Conservation (phyloP, 1,284 basidiomycete species). For the Boletellus deceptivus region DNA sequence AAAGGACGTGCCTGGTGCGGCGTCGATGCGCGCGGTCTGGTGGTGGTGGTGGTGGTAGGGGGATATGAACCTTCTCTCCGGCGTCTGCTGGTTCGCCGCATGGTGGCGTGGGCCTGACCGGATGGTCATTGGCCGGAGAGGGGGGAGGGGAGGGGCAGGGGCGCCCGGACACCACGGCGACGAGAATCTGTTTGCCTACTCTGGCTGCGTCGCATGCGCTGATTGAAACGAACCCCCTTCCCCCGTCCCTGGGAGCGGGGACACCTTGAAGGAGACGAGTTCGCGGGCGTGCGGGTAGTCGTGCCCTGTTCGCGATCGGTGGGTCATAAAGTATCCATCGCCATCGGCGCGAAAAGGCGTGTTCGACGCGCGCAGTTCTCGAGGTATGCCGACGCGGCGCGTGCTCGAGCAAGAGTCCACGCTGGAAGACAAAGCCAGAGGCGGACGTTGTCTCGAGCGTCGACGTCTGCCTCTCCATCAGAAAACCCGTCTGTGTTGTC, state of each 20-base stretch:
- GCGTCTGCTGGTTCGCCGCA: conserved; percentile 30
- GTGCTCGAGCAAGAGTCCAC: conserved; percentile 16
- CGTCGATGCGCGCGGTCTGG: conserved; percentile 26
- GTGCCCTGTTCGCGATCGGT: too few species aligned
- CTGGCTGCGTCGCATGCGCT: conserved; percentile 31
- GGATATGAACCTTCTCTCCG: conserved; percentile 13
- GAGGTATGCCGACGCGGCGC: conserved; percentile 8
- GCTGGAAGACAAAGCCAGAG: conserved; percentile 16
- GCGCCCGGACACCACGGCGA: conserved; percentile 18
- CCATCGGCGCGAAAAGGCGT: too few species aligned
- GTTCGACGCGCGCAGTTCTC: not conserved
- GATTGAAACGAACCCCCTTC: conserved; percentile 14
- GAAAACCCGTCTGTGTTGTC: conserved; percentile 9
- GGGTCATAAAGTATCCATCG: too few species aligned
- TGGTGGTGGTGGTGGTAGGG: conserved; percentile 28
- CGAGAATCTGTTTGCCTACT: conserved; percentile 41
- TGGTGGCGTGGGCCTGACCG: conserved; percentile 43
- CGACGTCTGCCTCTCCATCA: conserved; percentile 23
- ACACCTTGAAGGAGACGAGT: too few species aligned
- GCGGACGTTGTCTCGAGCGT: conserved; percentile 24
- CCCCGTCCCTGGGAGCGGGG: not conserved
- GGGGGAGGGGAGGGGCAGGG: too few species aligned
- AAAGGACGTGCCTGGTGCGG: conserved; percentile 14
- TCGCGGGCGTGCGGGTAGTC: too few species aligned
- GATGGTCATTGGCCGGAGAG: conserved; percentile 31